A percentile compares a stretch with the other conserved stretches of the same genome.
Evolutionary conservation across 345 rosid genomes (phyloP).

Genomic region (Eucalyptus regnans): DNA sequence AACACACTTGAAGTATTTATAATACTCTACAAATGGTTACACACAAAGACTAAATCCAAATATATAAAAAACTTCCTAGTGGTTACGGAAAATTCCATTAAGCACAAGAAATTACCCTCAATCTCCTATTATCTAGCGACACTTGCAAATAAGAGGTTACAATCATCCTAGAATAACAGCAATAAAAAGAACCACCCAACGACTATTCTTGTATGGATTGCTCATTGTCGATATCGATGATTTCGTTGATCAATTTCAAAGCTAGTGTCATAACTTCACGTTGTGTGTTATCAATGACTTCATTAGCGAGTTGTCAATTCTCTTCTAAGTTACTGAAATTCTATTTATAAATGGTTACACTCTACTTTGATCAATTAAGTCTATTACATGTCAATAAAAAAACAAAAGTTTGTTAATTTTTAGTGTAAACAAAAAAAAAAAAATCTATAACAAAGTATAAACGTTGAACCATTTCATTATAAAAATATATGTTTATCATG

Average conservation of each 20-base stretch:
- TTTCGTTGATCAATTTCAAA: background rate
- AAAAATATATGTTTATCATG: background rate
- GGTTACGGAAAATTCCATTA: background rate
- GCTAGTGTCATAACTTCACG: background rate
- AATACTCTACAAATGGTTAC: background rate
- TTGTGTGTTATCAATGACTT: background rate
- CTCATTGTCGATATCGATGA: background rate
- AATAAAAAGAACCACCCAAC: background rate
- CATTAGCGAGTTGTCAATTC: background rate
- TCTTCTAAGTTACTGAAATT: background rate
- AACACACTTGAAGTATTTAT: background rate
- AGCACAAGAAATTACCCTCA: background rate
- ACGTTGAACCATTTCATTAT: background rate
- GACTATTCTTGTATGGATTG: background rate
- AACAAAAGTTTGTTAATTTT: background rate
- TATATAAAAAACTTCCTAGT: background rate
- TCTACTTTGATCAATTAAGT: background rate
- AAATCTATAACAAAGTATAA: background rate
- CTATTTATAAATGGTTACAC: background rate
- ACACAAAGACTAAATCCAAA: background rate
- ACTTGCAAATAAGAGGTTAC: background rate
- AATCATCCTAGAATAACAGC: background rate
- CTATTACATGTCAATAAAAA: background rate
- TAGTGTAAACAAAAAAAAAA: background rate
- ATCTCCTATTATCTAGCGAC: background rate